Evolutionary conservation across 495 filamentous ascomycete genomes (phyloP).

Genomic region (Pyrenula aspistea): DNA sequence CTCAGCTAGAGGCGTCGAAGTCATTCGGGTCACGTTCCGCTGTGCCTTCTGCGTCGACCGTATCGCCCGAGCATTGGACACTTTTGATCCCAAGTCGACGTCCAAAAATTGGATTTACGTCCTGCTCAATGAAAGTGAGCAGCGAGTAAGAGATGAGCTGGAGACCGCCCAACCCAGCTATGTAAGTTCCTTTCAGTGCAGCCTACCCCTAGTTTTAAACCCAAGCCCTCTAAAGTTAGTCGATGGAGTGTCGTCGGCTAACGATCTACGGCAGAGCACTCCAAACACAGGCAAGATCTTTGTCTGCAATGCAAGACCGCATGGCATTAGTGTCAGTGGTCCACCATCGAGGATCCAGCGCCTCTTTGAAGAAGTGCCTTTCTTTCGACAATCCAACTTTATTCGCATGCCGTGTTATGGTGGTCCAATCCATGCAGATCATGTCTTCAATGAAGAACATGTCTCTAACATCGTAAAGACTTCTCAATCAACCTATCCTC

Average conservation of each 20-base stretch:
- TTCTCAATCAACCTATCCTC: background rate
- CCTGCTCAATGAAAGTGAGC: constrained; percentile 10
- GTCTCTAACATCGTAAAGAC: constrained; percentile 12
- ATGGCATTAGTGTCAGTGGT: constrained; percentile 27
- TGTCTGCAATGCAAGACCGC: constrained; percentile 21
- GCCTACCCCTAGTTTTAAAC: background rate
- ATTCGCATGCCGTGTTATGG: constrained; percentile 20
- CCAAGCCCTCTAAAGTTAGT: background rate
- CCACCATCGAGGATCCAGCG: constrained; percentile 27
- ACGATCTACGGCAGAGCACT: constrained; percentile 1
- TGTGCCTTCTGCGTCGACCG: constrained; percentile 21
- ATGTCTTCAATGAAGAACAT: constrained; percentile 23
- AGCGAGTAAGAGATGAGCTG: background rate
- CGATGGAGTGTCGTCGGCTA: background rate
- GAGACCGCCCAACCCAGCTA: background rate
- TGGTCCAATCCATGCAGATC: constrained; percentile 27
- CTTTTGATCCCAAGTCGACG: background rate
- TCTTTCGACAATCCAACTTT: constrained; percentile 19
- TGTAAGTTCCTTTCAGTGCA: background rate
- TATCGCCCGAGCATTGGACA: background rate
- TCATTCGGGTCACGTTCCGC: constrained; percentile 23
- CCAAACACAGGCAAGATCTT: constrained; percentile 19
- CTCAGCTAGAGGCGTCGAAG: constrained; percentile 15
- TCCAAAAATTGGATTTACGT: constrained; percentile 26
- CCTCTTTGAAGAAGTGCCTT: constrained; percentile 16